These are phyloP conservation scores for Corrigiola litoralis DNA, from an alignment of 179 eudicot genomes.

Conservation along the genomic window DNA sequence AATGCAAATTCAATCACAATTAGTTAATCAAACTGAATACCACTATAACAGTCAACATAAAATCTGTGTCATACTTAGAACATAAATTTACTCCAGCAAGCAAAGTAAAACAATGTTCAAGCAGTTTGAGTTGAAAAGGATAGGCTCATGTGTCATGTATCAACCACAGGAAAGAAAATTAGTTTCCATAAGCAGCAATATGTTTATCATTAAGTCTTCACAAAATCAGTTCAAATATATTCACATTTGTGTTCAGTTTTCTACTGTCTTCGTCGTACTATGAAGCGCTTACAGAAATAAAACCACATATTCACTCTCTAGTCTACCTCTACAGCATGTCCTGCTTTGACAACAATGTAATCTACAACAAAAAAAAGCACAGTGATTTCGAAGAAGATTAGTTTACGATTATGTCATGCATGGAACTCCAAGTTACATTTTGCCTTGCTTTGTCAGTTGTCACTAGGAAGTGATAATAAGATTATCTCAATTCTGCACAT, in stretches of 20 bases:
- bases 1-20: conserved; percentile 4
- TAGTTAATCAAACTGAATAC: not conserved
- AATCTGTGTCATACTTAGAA: not conserved
- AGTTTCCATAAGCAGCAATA: too few species aligned
- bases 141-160: not conserved
- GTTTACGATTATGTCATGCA: too few species aligned
- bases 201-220: not conserved
- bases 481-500: too few species aligned
- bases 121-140: not conserved
- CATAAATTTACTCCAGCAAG: not conserved
- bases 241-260: not conserved
- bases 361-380: conserved; percentile 3
- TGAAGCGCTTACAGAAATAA: not conserved
- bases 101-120: not conserved
- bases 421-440: too few species aligned
- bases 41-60: not conserved
- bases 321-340: not conserved
- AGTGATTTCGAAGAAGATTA: conserved; percentile 10
- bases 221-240: not conserved
- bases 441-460: too few species aligned
- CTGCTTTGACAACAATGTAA: not conserved
- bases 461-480: too few species aligned
- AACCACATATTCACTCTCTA: not conserved
- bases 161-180: not conserved
- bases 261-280: not conserved